Conservation (phyloP, 768 basidiomycete species). For the Lactarius sp. region DNA sequence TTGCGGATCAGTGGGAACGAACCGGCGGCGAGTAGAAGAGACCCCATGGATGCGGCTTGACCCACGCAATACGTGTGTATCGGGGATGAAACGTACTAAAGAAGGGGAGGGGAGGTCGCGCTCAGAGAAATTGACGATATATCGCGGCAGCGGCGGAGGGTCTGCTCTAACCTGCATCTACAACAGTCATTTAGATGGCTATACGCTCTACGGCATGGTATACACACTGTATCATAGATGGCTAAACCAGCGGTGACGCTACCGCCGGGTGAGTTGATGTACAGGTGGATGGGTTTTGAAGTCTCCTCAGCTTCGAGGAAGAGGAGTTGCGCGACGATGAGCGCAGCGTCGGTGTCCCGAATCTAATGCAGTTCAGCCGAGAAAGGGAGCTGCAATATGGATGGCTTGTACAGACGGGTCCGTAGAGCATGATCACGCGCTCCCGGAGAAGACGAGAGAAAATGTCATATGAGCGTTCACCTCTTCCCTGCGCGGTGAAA, state of each 20-base stretch:
- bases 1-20: constrained; percentile 20
- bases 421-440: constrained; percentile 92
- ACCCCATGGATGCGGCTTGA: constrained; percentile 95
- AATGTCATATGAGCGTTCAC: constrained; percentile 91
- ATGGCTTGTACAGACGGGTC: constrained; percentile 56
- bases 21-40: constrained; percentile 83
- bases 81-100: constrained; percentile 80
- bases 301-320: constrained; percentile 96
- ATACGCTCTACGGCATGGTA: neutral
- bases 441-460: constrained; percentile 91
- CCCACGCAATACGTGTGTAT: constrained; percentile 97
- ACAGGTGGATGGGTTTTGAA: constrained; percentile 89
- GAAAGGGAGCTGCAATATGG: neutral
- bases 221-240: constrained; percentile 90
- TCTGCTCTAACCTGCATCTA: constrained; percentile 64
- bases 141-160: constrained; percentile 24
- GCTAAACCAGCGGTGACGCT: constrained; percentile 94
- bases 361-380: constrained; percentile 47
- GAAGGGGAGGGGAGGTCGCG: neutral
- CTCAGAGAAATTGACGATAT: neutral
- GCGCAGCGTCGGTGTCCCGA: constrained; percentile 80
- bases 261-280: constrained; percentile 96
- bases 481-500: constrained; percentile 53
- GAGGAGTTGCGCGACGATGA: constrained; percentile 87
- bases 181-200: constrained; percentile 1